Evolutionary conservation across 148 eudicot species (phyloP).

Genomic region (Rhododendron simsii): DNA sequence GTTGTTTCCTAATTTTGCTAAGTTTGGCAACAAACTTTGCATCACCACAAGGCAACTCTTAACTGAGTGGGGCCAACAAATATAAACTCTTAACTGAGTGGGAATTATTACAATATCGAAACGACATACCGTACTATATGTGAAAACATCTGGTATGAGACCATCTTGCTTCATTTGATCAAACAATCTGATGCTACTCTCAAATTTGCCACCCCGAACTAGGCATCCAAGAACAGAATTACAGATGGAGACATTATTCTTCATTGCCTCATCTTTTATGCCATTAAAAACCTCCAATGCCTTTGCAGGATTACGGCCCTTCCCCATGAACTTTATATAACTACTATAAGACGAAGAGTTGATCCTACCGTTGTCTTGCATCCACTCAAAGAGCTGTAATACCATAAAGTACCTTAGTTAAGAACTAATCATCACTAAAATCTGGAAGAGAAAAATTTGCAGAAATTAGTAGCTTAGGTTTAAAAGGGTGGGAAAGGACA

Average conservation of each 20-base stretch:
- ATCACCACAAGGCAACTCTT: not conserved
- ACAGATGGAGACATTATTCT: slow-evolving; percentile 61
- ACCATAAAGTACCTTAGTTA: not conserved
- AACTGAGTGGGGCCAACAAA: not conserved
- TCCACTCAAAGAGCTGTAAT: slow-evolving; percentile 84
- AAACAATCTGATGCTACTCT: slow-evolving; percentile 50
- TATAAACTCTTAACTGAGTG: not conserved
- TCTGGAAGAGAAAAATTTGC: not conserved
- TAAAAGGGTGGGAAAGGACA: not conserved
- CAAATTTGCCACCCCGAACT: slow-evolving; percentile 50
- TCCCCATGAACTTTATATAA: slow-evolving; percentile 67
- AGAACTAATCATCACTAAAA: not conserved
- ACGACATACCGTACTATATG: slow-evolving; percentile 73
- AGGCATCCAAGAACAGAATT: slow-evolving; percentile 76
- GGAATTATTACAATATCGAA: not conserved
- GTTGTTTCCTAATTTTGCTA: not conserved
- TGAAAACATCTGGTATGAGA: slow-evolving; percentile 70
- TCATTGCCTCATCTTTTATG: slow-evolving; percentile 55
- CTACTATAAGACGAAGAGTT: slow-evolving; percentile 77
- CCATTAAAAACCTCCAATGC: slow-evolving; percentile 56
- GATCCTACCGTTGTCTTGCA: slow-evolving; percentile 60
- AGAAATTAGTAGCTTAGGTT: not conserved
- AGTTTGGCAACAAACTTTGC: slow-evolving; percentile 2
- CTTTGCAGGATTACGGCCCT: slow-evolving; percentile 39
- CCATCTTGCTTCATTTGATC: slow-evolving; percentile 84